Percentiles rank a stretch among this genome's conserved stretches.
These are phyloP conservation scores for Vigna reflexopilosa DNA, from an alignment of 306 rosid species.

Conservation along the genomic window DNA sequence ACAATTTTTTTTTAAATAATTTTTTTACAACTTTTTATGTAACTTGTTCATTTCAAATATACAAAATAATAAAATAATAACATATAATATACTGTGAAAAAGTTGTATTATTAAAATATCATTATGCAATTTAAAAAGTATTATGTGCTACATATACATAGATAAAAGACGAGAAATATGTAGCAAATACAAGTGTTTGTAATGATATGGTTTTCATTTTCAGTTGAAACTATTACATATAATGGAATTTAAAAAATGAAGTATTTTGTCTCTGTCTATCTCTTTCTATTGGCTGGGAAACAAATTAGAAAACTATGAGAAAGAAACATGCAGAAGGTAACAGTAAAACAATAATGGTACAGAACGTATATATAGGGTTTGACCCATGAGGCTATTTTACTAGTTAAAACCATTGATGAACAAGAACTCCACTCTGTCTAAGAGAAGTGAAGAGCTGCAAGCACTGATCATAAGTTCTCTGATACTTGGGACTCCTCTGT, in stretches of 20 bases:
- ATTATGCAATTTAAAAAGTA: neutral
- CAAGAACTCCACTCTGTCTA: slow-evolving; percentile 86
- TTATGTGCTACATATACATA: slow-evolving; percentile 16
- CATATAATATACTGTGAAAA: too few relatives aligned
- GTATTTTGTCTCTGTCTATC: slow-evolving; percentile 5
- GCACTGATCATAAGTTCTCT: slow-evolving; percentile 80
- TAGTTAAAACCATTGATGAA: slow-evolving; percentile 88
- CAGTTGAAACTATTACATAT: slow-evolving; percentile 48
- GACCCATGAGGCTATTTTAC: slow-evolving; percentile 29
- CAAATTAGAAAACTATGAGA: neutral
- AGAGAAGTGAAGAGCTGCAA: slow-evolving; percentile 72
- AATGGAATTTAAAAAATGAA: slow-evolving; percentile 18
- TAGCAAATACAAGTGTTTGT: slow-evolving; percentile 18
- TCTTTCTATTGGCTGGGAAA: slow-evolving; percentile 10
- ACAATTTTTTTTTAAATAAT: too few relatives aligned
- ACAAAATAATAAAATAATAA: too few relatives aligned
- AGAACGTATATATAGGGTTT: slow-evolving; percentile 33
- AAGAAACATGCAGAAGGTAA: slow-evolving; percentile 24
- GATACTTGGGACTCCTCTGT: slow-evolving; percentile 86
- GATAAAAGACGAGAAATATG: slow-evolving; percentile 2
- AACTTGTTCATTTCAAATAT: too few relatives aligned
- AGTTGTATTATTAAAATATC: too few relatives aligned
- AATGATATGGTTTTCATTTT: slow-evolving; percentile 47
- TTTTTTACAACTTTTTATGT: too few relatives aligned
- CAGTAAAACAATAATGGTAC: slow-evolving; percentile 37